A percentile compares a stretch with the other conserved stretches of the same genome.
These are phyloP conservation scores for Penicillium ochrochloron DNA, from an alignment of 495 filamentous ascomycete genomes.

Conservation along the genomic window DNA sequence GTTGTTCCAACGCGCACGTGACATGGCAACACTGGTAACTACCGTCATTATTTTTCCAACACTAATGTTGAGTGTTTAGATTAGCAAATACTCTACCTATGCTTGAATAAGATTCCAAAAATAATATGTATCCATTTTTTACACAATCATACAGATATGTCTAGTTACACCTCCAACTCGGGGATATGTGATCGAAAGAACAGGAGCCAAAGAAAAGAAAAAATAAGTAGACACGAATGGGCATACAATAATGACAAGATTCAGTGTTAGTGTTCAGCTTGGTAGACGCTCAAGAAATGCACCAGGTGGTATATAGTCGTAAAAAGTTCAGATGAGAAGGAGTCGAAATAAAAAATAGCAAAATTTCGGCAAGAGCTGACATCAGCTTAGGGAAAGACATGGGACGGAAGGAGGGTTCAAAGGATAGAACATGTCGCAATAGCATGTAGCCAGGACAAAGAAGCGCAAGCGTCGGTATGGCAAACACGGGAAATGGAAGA, in stretches of 20 bases:
- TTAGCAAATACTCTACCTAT: neutral
- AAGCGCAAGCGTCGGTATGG: neutral
- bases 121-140: slow-evolving; percentile 19
- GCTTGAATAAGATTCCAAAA: neutral
- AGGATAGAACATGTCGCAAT: neutral
- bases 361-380: neutral
- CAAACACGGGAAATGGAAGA: slow-evolving; percentile 12
- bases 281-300: slow-evolving; percentile 32
- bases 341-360: slow-evolving; percentile 25
- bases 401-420: slow-evolving; percentile 1
- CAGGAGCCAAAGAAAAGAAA: slow-evolving; percentile 15
- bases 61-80: neutral
- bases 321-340: slow-evolving; percentile 19
- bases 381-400: slow-evolving; percentile 18
- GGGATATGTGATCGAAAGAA: slow-evolving; percentile 15
- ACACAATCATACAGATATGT: slow-evolving; percentile 17
- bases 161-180: slow-evolving; percentile 24
- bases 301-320: slow-evolving; percentile 36
- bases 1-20: neutral
- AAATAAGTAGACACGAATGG: slow-evolving; percentile 14
- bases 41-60: too few species aligned
- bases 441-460: slow-evolving; percentile 7
- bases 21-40: too few species aligned
- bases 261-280: neutral
- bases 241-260: slow-evolving; percentile 15